These are phyloP conservation scores for Austroboletus eburneus DNA, from an alignment of 768 basidiomycete genomes.

Conservation along the genomic window DNA sequence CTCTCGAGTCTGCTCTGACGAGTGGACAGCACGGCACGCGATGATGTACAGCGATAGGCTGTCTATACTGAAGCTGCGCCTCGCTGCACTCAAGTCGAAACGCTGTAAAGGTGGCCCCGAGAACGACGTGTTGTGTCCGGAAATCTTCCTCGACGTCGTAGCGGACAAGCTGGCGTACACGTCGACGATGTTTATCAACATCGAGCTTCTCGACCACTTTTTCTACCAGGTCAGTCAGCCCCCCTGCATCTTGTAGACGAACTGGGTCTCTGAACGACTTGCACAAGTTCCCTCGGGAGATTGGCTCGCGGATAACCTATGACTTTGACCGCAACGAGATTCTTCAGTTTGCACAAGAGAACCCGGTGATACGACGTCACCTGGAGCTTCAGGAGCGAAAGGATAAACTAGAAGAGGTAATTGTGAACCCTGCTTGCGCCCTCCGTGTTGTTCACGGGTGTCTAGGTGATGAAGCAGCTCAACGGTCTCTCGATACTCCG, in stretches of 20 bases:
- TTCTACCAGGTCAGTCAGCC: constrained; percentile 79
- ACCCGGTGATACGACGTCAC: constrained; percentile 82
- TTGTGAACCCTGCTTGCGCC: constrained; percentile 6
- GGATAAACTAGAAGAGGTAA: constrained; percentile 92
- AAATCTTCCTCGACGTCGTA: constrained; percentile 94
- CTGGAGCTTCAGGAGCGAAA: constrained; percentile 95
- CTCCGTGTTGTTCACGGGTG: constrained; percentile 2
- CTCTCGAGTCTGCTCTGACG: constrained; percentile 5
- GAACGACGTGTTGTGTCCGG: constrained; percentile 88
- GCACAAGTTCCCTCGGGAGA: constrained; percentile 92
- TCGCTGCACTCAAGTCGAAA: constrained; percentile 82
- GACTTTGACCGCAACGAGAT: constrained; percentile 92
- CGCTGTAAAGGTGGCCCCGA: constrained; percentile 87
- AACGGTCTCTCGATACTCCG: constrained; percentile 88
- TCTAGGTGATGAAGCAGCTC: constrained; percentile 90
- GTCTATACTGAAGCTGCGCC: constrained; percentile 77
- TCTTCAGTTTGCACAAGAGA: constrained; percentile 89
- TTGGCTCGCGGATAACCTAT: constrained; percentile 89
- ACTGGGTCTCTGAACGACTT: background rate
- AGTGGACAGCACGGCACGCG: constrained; percentile 76
- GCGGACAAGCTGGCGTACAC: constrained; percentile 96
- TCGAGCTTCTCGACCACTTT: constrained; percentile 96
- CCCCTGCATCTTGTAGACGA: background rate
- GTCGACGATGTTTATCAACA: constrained; percentile 97
- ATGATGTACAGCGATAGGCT: constrained; percentile 83